Conservation (phyloP, 345 rosid species). For the Microcos paniculata region DNA sequence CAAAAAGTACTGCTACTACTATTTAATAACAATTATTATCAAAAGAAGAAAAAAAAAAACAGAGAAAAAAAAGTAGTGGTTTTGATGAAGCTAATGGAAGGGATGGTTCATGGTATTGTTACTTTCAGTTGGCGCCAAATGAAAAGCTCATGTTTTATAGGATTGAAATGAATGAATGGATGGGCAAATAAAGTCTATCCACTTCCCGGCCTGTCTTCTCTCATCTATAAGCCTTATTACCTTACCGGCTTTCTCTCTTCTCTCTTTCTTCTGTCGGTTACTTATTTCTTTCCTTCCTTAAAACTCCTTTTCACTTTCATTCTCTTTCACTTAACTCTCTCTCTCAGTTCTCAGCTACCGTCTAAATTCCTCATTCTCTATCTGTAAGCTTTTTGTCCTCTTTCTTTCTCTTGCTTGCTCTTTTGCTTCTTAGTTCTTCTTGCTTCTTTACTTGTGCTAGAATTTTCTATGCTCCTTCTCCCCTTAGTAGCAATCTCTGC, state of each 20-base stretch:
- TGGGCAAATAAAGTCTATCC: slow-evolving; percentile 35
- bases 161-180: slow-evolving; percentile 6
- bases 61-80: not conserved
- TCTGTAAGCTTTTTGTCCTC: not conserved
- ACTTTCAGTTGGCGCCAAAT: slow-evolving; percentile 38
- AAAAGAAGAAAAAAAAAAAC: too few relatives aligned
- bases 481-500: too few relatives aligned
- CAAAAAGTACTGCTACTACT: too few relatives aligned
- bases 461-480: too few relatives aligned
- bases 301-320: not conserved
- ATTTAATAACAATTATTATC: too few relatives aligned
- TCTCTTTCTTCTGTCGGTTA: slow-evolving; percentile 5
- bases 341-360: not conserved
- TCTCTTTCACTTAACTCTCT: not conserved
- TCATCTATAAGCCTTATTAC: too few relatives aligned
- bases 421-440: not conserved
- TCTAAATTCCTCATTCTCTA: not conserved
- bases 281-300: not conserved
- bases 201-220: not conserved
- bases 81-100: not conserved
- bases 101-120: slow-evolving; percentile 7
- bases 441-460: too few relatives aligned
- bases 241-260: slow-evolving; percentile 7
- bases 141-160: not conserved
- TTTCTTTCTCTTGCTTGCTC: not conserved